Evolutionary conservation across 768 basidiomycete genomes (phyloP).

Genomic region (Jaapia argillacea): DNA sequence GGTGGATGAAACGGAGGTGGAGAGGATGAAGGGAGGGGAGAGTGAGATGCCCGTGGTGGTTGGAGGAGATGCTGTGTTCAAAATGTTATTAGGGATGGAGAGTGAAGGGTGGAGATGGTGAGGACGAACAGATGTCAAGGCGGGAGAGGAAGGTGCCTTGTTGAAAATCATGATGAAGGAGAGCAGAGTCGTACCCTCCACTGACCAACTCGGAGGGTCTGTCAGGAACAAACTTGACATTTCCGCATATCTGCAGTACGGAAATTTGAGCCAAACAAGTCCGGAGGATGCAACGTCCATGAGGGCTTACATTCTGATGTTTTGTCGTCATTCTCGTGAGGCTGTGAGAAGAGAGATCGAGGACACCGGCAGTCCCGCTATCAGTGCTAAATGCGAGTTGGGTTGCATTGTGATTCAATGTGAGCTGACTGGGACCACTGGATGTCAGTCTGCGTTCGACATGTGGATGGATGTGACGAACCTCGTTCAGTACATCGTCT

Average conservation of each 20-base stretch:
- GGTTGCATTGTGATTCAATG: slow-evolving; percentile 41
- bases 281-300: slow-evolving; percentile 1
- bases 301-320: slow-evolving; percentile 49
- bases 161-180: slow-evolving; percentile 59
- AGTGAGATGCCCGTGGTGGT: slow-evolving; percentile 41
- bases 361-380: slow-evolving; percentile 53
- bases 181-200: slow-evolving; percentile 62
- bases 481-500: slow-evolving; percentile 62
- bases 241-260: slow-evolving; percentile 54
- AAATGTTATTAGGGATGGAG: slow-evolving; percentile 2
- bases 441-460: slow-evolving; percentile 14
- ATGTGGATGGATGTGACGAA: slow-evolving; percentile 18
- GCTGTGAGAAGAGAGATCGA: slow-evolving; percentile 42
- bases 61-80: slow-evolving; percentile 26
- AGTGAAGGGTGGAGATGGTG: no score
- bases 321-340: slow-evolving; percentile 48
- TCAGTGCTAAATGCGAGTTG: slow-evolving; percentile 62
- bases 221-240: slow-evolving; percentile 61
- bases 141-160: slow-evolving; percentile 49
- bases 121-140: slow-evolving; percentile 45
- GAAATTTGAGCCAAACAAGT: slow-evolving; percentile 3
- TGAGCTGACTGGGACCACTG: slow-evolving; percentile 51
- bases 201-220: slow-evolving; percentile 65
- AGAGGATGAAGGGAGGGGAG: slow-evolving; percentile 69
- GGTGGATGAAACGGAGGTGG: slow-evolving; percentile 42